Evolutionary conservation across 352 stramenopile genomes (phyloP).

Genomic region (Phytophthora hybrid): DNA sequence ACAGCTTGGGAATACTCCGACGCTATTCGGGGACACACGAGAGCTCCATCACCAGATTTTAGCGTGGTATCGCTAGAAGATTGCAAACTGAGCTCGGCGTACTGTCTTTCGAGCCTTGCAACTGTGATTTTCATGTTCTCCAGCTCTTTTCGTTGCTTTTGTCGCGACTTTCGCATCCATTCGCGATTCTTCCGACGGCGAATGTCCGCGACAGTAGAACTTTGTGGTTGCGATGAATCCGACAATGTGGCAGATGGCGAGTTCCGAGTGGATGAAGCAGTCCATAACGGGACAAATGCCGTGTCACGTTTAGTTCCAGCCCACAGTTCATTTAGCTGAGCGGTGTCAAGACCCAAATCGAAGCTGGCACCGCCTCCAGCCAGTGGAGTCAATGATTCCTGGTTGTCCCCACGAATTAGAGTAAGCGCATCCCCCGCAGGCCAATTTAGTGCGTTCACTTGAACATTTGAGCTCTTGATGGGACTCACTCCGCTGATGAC

Average conservation of each 20-base stretch:
- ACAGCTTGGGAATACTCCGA: conserved; percentile 35
- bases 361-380: conserved; percentile 1
- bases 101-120: conserved; percentile 45
- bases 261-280: neutral
- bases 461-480: neutral
- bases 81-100: conserved; percentile 40
- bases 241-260: neutral
- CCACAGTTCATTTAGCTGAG: conserved; percentile 15
- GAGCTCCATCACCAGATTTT: neutral
- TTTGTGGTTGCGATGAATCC: neutral
- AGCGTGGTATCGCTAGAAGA: neutral
- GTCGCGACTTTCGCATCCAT: conserved; percentile 48
- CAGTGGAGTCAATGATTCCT: neutral
- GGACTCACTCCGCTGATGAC: conserved; percentile 7
- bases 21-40: neutral
- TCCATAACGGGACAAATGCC: neutral
- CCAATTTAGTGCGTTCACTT: conserved; percentile 5
- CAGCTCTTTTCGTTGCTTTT: conserved; percentile 45
- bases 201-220: conserved; percentile 21
- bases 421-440: neutral
- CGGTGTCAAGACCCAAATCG: neutral
- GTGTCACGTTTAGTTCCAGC: neutral
- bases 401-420: neutral
- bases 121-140: conserved; percentile 45
- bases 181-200: conserved; percentile 51